phyloP scores from a whole-genome alignment of 2,329 filamentous ascomycete species.

The Colletotrichum eremochloae region DNA sequence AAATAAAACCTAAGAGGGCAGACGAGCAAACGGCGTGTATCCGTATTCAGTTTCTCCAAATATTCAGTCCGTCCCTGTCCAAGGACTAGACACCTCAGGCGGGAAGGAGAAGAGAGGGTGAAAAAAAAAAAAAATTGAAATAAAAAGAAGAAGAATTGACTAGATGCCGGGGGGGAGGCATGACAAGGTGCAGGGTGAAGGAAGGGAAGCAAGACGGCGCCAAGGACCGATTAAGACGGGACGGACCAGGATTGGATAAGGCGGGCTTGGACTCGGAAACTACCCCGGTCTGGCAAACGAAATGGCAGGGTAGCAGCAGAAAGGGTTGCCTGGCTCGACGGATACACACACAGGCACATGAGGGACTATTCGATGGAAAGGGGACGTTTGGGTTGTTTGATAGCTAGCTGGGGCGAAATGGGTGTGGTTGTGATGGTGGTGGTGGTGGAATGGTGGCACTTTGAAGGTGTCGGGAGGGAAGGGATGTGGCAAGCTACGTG shows the following conservation, averaged over 20 bases:
- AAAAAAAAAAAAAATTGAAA: too few relatives aligned
- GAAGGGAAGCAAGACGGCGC: slow-evolving; percentile 12
- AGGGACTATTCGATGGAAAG: not conserved
- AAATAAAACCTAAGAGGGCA: not conserved
- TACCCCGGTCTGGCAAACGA: slow-evolving; percentile 20
- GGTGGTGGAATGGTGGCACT: slow-evolving; percentile 3
- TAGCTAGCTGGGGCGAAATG: not conserved
- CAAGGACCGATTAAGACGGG: slow-evolving; percentile 12
- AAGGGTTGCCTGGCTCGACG: slow-evolving; percentile 12
- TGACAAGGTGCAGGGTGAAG: slow-evolving; percentile 17
- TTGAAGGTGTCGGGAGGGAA: not conserved
- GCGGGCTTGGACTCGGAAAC: slow-evolving; percentile 8
- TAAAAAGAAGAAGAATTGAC: too few relatives aligned
- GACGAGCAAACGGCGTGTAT: not conserved
- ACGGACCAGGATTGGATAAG: slow-evolving; percentile 1
- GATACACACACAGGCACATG: not conserved
- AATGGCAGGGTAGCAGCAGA: slow-evolving; percentile 22
- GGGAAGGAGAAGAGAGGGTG: too few relatives aligned
- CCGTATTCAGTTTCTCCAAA: not conserved
- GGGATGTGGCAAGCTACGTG: slow-evolving; percentile 26
- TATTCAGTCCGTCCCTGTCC: not conserved
- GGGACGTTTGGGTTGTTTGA: not conserved
- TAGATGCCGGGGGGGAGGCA: too few relatives aligned
- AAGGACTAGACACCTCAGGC: not conserved
- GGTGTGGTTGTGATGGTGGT: not conserved